A percentile compares a stretch with the other conserved stretches of the same genome.
Evolutionary conservation across 2,329 filamentous ascomycete genomes (phyloP).

Genomic region (Ramularia collo-cygni): DNA sequence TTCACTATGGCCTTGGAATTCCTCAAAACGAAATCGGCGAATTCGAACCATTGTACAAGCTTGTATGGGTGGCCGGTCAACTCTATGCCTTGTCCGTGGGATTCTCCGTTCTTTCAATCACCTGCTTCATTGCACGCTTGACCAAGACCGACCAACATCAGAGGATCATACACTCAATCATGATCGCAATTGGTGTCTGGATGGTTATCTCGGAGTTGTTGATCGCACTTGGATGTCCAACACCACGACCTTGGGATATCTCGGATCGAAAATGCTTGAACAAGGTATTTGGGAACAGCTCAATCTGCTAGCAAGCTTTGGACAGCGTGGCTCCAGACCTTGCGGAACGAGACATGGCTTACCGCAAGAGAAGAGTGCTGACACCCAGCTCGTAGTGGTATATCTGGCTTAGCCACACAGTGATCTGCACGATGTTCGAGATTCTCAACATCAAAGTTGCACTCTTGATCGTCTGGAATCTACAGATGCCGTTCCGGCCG

Average conservation of each 20-base stretch:
- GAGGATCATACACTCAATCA: conserved; percentile 14
- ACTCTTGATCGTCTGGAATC: conserved; percentile 19
- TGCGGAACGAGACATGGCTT: neutral
- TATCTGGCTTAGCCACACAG: conserved; percentile 14
- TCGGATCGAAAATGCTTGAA: neutral
- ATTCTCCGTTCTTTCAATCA: conserved; percentile 22
- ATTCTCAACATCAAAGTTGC: conserved; percentile 17
- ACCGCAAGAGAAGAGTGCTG: neutral
- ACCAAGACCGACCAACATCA: conserved; percentile 15
- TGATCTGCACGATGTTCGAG: conserved; percentile 19
- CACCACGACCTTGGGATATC: conserved; percentile 22
- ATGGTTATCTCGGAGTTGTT: conserved; percentile 11
- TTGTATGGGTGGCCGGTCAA: conserved; percentile 16
- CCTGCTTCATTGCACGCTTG: conserved; percentile 23
- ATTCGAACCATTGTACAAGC: conserved; percentile 7
- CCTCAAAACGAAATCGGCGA: conserved; percentile 4
- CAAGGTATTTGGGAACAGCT: too few species aligned
- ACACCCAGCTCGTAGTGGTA: conserved; percentile 7
- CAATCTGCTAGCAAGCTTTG: too few species aligned
- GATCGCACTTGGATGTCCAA: conserved; percentile 19
- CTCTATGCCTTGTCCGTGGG: conserved; percentile 15
- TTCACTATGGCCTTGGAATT: conserved; percentile 20
- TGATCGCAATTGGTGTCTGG: conserved; percentile 12
- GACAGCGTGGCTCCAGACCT: neutral
- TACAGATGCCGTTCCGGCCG: conserved; percentile 20